These are phyloP conservation scores for Penicillium expansum DNA, from an alignment of 2,329 filamentous ascomycete genomes.

Conservation along the genomic window DNA sequence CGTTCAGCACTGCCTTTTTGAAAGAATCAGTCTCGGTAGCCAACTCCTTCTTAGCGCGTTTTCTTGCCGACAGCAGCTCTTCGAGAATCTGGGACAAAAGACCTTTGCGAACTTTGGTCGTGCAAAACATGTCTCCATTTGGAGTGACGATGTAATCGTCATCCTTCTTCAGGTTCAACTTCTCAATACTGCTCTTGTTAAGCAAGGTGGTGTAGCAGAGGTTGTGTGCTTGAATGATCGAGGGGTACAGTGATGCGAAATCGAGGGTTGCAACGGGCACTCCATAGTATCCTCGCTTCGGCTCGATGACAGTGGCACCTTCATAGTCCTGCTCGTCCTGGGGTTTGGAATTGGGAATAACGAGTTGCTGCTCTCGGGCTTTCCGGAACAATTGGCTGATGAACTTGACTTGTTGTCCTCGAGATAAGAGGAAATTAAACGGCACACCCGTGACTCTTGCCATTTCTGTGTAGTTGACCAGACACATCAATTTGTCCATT, in stretches of 20 bases:
- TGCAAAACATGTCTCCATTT: constrained; percentile 91
- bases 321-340: constrained; percentile 88
- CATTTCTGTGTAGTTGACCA: constrained; percentile 99
- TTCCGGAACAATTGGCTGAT: constrained; percentile 96
- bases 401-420: constrained; percentile 96
- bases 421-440: constrained; percentile 87
- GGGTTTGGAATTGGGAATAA: constrained; percentile 80
- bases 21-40: constrained; percentile 89
- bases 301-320: constrained; percentile 97
- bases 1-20: constrained; percentile 96
- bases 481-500: constrained; percentile 95
- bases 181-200: constrained; percentile 73
- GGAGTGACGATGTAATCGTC: constrained; percentile 97
- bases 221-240: constrained; percentile 98
- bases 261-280: constrained; percentile 94
- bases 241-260: constrained; percentile 97
- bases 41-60: constrained; percentile 88
- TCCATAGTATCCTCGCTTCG: constrained; percentile 87
- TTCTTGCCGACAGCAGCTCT: constrained; percentile 85
- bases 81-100: constrained; percentile 93
- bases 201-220: constrained; percentile 94
- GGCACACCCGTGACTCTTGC: constrained; percentile 97
- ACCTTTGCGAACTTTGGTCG: constrained; percentile 82
- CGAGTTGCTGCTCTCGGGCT: constrained; percentile 85
- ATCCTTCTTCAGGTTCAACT: constrained; percentile 73